Base-by-base conservation (phyloP, 805 yeast species). In the Kurtzmaniella fragi region DNA sequence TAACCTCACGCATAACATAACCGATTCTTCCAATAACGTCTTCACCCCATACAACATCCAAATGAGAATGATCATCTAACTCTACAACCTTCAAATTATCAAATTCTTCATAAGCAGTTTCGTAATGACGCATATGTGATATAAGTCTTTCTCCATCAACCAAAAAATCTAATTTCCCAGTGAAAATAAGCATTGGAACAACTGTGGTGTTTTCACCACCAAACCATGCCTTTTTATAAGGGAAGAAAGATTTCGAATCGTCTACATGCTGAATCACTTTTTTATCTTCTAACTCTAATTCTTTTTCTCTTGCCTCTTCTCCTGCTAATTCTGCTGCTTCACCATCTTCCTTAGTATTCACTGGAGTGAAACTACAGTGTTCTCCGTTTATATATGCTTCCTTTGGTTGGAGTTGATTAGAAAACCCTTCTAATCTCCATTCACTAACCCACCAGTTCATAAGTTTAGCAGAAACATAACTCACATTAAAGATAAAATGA, bases 1-100 rank as follows among this genome's bases (percentile, higher is more conserved):
- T 20, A 27, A 39, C 47, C 3, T 52, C 53, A 15, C 39, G 37
- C 7, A 62, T 52, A 8, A 46, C 53, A 36, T 58, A 60, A 1
- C 95, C 96, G 15, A 91, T 75, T 32, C 70, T 72, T 3, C 77
- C 78, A 20, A 77, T 68, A 1, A 81, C 80, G 53, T 86, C 90
- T 51, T 75, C 79, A 0, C 97, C 69, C 99, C 99, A 91, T 11
- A 90, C 66, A 1, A 89, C 95, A 60, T 91, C 99, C 38, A 91
- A 63, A 59, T 91, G 99, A 13, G 89, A 78, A 57, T 91, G 91
- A 8, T 70, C 73, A 0, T 76, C 74, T 5, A 91, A 43, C 36
- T 71, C 72, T 15, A 67, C 52, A 15, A 63, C 60, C 11, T 57
- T 46, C 57, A 74, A 44, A 57, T 66, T 52, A 27, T 44, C 56